Base-by-base conservation (phyloP, 78 protist genomes). In the Dictyostelium brefeldianum region DNA sequence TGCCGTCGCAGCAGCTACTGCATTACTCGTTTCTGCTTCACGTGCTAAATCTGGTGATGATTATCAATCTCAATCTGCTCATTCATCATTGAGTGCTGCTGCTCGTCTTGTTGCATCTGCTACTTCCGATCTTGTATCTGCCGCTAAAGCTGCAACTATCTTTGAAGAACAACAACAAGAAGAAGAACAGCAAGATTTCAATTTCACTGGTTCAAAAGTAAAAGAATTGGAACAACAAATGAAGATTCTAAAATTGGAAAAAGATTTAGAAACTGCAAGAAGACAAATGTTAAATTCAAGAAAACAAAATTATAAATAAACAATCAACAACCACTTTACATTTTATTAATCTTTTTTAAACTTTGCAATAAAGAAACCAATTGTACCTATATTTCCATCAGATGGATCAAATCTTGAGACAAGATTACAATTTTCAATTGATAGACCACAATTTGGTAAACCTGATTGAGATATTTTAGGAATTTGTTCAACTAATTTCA, bases 21-120 rank as follows among this genome's bases (percentile, higher is more conserved):
- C 97, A 1, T 85, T 69, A 27, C 77, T 95, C 0, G 97, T 95
- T 0, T 50, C 90, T 57, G 97, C 97, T 20, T 95, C 95, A 5
- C 73, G 92, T 41, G 97, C 94, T 53, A 95, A 95, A 82, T 73
- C 91, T 73, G 96, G 95, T 18, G 95, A 79, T 27, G 95, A 89
- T 9, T 71, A 78, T 46, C 80, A 70, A 62, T 75, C 87, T 4
- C 77, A 92, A 67, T 12, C 85, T 15, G 93, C 93, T 10, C 95
- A 94, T 25, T 12, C 51, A 3, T 29, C 15, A 41, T 47, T 94
- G 9, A 47, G 64, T 4, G n/a, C 46, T 2, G 90, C 92, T 5
- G 96, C 96, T 62, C 87, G 89, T 48, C 73, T 56, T 5, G 96
- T 94, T 22, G 89, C 94, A 36, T 57, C 43, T 12, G 96, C 96